Evolutionary conservation across 768 basidiomycete species (phyloP), one percentile per base, ranked within the genome.

Genomic region (Suillus plorans): DNA sequence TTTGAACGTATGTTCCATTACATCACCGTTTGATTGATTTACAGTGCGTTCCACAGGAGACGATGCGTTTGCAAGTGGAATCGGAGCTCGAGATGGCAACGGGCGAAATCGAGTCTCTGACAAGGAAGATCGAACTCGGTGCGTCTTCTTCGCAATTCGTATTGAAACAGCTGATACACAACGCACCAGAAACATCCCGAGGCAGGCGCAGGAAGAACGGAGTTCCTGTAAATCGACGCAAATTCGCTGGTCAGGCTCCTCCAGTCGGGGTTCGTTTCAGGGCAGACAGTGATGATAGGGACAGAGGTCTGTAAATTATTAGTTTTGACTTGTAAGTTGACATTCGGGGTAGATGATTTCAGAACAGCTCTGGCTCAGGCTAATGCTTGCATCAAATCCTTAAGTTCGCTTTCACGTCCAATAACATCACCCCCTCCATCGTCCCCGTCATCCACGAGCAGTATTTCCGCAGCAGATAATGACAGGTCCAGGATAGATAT

Each of bases 81-180:
- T 84, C 85, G 0, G 93, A 96, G 74, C 80, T 97, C 31, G 85
- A 86, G 49, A 88, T 86, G 73, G 92, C 94, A 2, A 86, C 85
- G 63, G 82, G 78, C 63, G 92, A 89, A 77, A 96, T 97, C 36
- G 84, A 83, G 36, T 75, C 81, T 18, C 85, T 98, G 37, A 83
- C 80, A 41, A 73, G 70, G 61, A 85, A 82, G 71, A 81, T 79
- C 61, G 84, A 82, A 59, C 81, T 79, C 73, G 80, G 85, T 82
- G 57, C 37, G 74, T 18, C 55, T 58, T n/a, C 49, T 58, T 34
- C 36, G 7, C 18, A 18, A 14, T 61, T 62, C 47, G 16, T 9
- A 41, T 39, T 16, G 22, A 9, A 53, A 20, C 41, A 22, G 47
- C 50, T 5, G 16, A 3, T 59, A 34, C 34, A 64, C 75, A 71